phyloP scores from a whole-genome alignment of 83 land plant species.

The Diphasiastrum complanatum region DNA sequence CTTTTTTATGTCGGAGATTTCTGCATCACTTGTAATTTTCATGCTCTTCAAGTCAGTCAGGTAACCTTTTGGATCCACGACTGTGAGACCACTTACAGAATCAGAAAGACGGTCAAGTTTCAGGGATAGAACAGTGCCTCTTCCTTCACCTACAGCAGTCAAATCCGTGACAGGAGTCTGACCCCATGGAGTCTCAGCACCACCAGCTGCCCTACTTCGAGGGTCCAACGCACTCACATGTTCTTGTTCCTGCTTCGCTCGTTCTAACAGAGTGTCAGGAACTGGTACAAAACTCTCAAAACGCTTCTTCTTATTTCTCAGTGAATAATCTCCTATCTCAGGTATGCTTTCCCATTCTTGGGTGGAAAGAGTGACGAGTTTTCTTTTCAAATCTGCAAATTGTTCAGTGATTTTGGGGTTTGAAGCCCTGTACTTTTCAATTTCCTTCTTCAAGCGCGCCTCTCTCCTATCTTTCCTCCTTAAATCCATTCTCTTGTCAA shows the following conservation, averaged over 20 bases:
- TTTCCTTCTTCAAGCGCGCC: constrained; percentile 80
- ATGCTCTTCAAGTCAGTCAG: constrained; percentile 94
- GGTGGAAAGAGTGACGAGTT: constrained; percentile 49
- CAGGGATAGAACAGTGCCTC: constrained; percentile 75
- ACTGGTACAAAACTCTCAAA: constrained; percentile 91
- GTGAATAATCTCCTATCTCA: constrained; percentile 85
- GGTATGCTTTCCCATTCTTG: constrained; percentile 92
- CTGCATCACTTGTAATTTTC: constrained; percentile 98
- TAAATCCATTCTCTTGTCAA: constrained; percentile 90
- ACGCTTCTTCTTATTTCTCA: constrained; percentile 86
- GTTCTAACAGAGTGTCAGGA: constrained; percentile 81
- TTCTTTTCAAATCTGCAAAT: constrained; percentile 90
- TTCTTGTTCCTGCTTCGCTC: constrained; percentile 87
- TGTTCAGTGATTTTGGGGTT: constrained; percentile 95
- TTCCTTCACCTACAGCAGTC: constrained; percentile 92
- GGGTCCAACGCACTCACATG: constrained; percentile 89
- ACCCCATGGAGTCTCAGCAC: constrained; percentile 81
- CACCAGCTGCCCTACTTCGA: constrained; percentile 69
- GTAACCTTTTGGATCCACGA: constrained; percentile 97
- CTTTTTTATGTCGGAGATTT: constrained; percentile 95
- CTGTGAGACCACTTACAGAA: constrained; percentile 84
- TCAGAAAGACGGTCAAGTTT: constrained; percentile 84
- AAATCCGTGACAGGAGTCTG: constrained; percentile 92
- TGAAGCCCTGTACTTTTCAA: constrained; percentile 90
- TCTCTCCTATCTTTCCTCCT: constrained; percentile 81